Conservation (phyloP, 495 filamentous ascomycete genomes). For the Penicillium arizonense region DNA sequence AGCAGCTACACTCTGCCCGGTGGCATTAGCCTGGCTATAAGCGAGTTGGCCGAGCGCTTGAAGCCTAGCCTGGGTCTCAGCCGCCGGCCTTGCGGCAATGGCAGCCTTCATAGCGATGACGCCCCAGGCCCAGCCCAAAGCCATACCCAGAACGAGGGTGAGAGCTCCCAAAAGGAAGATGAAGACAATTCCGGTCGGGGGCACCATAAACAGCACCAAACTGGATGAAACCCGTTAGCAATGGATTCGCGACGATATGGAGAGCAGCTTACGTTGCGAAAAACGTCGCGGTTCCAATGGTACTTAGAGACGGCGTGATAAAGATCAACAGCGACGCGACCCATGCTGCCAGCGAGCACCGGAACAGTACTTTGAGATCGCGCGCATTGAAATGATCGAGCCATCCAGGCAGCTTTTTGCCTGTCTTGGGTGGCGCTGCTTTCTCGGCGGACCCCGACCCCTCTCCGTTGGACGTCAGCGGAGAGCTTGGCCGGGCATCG, state of each 20-base stretch:
- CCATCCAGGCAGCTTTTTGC: slow-evolving; percentile 31
- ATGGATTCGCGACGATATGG: neutral
- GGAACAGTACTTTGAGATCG: slow-evolving; percentile 45
- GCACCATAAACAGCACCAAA: slow-evolving; percentile 35
- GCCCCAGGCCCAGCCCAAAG: slow-evolving; percentile 42
- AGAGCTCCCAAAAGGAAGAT: slow-evolving; percentile 35
- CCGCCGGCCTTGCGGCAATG: slow-evolving; percentile 33
- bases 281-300: slow-evolving; percentile 30
- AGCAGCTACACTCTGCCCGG: slow-evolving; percentile 19
- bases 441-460: slow-evolving; percentile 3
- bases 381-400: slow-evolving; percentile 46
- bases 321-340: slow-evolving; percentile 41
- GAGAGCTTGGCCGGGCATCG: neutral
- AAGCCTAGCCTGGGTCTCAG: slow-evolving; percentile 32
- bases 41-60: slow-evolving; percentile 32
- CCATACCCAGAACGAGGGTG: slow-evolving; percentile 37
- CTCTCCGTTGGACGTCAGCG: slow-evolving; percentile 9
- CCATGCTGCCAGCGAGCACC: slow-evolving; percentile 43
- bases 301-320: slow-evolving; percentile 30
- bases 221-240: slow-evolving; percentile 15
- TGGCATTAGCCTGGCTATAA: slow-evolving; percentile 31
- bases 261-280: slow-evolving; percentile 25
- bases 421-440: slow-evolving; percentile 2
- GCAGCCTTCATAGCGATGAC: slow-evolving; percentile 42
- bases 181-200: slow-evolving; percentile 37